A percentile compares a stretch with the other conserved stretches of the same genome.
Evolutionary conservation across 2,329 filamentous ascomycete genomes (phyloP).

Genomic region (Magnaporthales sp.): DNA sequence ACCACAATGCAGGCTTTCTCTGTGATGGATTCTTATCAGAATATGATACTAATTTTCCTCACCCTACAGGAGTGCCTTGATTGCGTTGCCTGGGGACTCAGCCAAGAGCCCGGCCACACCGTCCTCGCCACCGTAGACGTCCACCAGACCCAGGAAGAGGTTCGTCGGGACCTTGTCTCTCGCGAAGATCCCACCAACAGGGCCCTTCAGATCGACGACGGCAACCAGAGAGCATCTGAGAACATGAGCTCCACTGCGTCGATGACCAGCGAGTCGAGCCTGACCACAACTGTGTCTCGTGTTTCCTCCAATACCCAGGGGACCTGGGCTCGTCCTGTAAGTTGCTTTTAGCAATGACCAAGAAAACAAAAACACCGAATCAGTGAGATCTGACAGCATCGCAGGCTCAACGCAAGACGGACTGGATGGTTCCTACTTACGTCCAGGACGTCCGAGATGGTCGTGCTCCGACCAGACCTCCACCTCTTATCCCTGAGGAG

Average conservation of each 20-base stretch:
- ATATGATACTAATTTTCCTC: background rate
- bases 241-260: background rate
- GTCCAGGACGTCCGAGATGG: background rate
- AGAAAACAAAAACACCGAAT: background rate
- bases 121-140: background rate
- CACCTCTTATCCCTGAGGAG: background rate
- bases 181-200: background rate
- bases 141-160: background rate
- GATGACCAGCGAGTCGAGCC: background rate
- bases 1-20: background rate
- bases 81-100: background rate
- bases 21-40: background rate
- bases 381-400: background rate
- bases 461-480: background rate
- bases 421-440: background rate
- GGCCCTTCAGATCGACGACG: background rate
- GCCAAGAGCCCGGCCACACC: slow-evolving; percentile 1
- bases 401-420: background rate
- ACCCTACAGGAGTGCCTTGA: background rate
- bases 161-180: background rate
- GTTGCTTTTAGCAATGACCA: background rate
- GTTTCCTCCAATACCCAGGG: background rate
- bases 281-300: background rate
- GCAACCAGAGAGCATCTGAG: background rate
- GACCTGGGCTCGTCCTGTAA: background rate